Conservation (phyloP, 2,329 filamentous ascomycete genomes). For the Botrytis porri region DNA sequence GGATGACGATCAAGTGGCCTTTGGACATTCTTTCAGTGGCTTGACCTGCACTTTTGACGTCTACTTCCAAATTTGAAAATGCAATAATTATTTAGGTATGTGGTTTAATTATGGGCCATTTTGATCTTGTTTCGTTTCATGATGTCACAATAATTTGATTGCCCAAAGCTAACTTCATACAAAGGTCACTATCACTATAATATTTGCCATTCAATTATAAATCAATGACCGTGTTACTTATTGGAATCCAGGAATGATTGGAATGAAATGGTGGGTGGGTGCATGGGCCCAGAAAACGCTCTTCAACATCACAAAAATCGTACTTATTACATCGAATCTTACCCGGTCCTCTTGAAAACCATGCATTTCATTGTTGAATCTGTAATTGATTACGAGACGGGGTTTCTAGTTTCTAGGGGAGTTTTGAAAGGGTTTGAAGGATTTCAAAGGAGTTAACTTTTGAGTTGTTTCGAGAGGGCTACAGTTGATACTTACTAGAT, state of each 20-base stretch:
- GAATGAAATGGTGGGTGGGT: neutral
- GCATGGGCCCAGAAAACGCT: neutral
- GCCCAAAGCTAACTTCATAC: neutral
- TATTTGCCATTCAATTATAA: neutral
- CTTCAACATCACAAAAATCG: neutral
- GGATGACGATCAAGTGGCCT: neutral
- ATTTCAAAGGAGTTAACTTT: neutral
- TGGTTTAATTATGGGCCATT: neutral
- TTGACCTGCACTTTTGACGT: neutral
- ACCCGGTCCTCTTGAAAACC: neutral
- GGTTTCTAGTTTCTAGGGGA: neutral
- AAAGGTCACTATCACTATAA: neutral
- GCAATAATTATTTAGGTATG: neutral
- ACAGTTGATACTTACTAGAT: neutral
- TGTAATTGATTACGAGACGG: neutral
- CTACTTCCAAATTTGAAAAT: neutral
- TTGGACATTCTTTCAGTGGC: neutral
- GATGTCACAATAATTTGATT: neutral
- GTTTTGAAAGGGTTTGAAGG: neutral
- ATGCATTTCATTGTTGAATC: neutral
- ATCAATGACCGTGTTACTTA: neutral
- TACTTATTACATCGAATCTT: neutral
- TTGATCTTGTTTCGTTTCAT: neutral
- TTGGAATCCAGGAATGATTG: neutral
- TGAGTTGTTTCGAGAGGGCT: neutral